Evolutionary conservation across 1,284 basidiomycete genomes (phyloP), one percentile per base, ranked within the genome.

Genomic region (Sporisorium reilianum): DNA sequence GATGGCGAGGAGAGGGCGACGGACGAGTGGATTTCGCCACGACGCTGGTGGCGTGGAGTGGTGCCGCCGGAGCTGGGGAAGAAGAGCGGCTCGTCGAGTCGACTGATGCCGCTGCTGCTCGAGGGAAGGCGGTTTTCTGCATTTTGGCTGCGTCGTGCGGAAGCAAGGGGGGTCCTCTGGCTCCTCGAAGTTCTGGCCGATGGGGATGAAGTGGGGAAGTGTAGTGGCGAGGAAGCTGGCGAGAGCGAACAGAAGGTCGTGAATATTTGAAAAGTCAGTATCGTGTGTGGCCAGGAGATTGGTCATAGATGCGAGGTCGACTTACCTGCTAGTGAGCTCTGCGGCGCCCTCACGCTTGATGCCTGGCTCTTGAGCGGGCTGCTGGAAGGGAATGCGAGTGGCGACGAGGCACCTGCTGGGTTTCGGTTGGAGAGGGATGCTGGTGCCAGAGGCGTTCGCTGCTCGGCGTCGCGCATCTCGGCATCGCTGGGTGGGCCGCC

Each of bases 1-100:
- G 67, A 73, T 32, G 82, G 82, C 11, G 82, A 84, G 18, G 71
- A 71, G 23, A 69, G 62, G 30, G 65, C 69, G 23, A 71, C 69
- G 16, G 76, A 77, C 14, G 80, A 82, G 60, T 82, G 80, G 49
- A 84, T 79, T 55, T 84, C 82, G 16, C 82, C 82, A 38, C 81
- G 77, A 26, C 80, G 78, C 23, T 72, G 73, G 41, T 67, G 74
- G 25, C 78, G 76, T 18, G 81, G 80, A 6, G 80, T 81, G 11
- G 79, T 74, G 20, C 73, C 72, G 20, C 78, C 71, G 14, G 81
- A 81, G 54, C 80, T 80, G 30, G 80, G 79, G 55, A 84, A 84
- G 59, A 84, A 83, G 60, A 83, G 79, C 8, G 81, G 79, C 49
- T 81, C 77, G 26, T 74, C 72, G 45, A 64, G 64, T 48, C 73